Conservation (phyloP, 345 rosid species). For the Gossypium turneri region DNA sequence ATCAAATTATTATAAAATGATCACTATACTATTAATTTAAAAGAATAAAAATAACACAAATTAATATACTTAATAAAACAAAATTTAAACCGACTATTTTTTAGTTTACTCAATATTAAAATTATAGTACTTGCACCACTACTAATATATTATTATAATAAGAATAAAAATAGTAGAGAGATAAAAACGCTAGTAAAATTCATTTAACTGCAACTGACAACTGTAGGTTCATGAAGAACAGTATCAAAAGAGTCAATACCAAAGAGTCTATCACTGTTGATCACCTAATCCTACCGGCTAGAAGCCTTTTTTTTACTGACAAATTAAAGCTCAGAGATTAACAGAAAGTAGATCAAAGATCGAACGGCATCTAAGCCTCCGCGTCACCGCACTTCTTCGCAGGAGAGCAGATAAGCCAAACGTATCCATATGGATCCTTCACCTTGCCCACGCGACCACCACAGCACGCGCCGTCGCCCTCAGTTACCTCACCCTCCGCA, state of each 20-base stretch:
- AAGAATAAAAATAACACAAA: too few relatives aligned
- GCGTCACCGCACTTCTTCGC: slow-evolving; percentile 30
- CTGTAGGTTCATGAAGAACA: neutral
- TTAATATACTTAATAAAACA: too few relatives aligned
- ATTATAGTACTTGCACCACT: too few relatives aligned
- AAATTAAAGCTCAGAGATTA: neutral
- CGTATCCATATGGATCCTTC: slow-evolving; percentile 76
- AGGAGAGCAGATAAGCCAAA: slow-evolving; percentile 61
- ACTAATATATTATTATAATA: neutral
- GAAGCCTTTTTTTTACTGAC: neutral
- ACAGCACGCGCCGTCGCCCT: slow-evolving; percentile 40
- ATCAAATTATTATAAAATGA: too few relatives aligned
- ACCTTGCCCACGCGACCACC: slow-evolving; percentile 60
- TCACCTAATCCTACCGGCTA: slow-evolving; percentile 7
- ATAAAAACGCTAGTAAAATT: neutral
- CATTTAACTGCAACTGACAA: neutral
- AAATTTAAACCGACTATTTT: too few relatives aligned
- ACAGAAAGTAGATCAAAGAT: slow-evolving; percentile 14
- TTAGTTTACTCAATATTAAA: too few relatives aligned
- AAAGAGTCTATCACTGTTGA: neutral
- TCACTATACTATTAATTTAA: too few relatives aligned
- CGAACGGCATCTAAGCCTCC: slow-evolving; percentile 43
- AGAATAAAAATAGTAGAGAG: neutral
- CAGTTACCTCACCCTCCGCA: slow-evolving; percentile 43
- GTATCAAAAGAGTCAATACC: neutral